Evolutionary conservation across 2,329 filamentous ascomycete genomes (phyloP).

Genomic region (Hypoxylon sp.): DNA sequence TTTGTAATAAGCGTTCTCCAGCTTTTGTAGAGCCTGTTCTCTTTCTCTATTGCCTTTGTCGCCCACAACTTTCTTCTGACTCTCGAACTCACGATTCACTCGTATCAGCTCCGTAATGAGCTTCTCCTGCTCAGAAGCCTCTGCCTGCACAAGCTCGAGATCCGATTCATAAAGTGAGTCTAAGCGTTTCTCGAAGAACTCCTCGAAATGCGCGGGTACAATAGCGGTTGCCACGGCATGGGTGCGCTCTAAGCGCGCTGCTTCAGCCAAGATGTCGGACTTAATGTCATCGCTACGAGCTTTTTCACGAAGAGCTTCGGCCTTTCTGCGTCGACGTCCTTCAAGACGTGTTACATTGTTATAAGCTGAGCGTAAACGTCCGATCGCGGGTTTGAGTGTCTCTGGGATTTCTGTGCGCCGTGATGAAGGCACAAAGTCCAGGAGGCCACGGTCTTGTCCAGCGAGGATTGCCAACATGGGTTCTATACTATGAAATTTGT

Average conservation of each 20-base stretch:
- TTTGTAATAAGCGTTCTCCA: conserved; percentile 93
- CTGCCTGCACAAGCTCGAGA: conserved; percentile 76
- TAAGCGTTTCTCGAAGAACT: conserved; percentile 86
- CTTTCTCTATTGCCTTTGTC: conserved; percentile 75
- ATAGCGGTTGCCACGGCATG: conserved; percentile 84
- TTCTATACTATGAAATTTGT: conserved; percentile 83
- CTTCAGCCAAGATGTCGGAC: conserved; percentile 83
- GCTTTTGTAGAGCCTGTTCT: conserved; percentile 85
- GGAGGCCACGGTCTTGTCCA: conserved; percentile 82
- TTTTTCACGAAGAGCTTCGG: conserved; percentile 83
- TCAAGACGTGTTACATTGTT: conserved; percentile 90
- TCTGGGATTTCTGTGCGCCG: conserved; percentile 83
- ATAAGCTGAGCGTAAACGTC: conserved; percentile 80
- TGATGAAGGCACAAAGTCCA: conserved; percentile 91
- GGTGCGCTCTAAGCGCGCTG: conserved; percentile 85
- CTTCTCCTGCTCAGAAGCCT: conserved; percentile 81
- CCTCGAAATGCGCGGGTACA: conserved; percentile 90
- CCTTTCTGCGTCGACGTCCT: conserved; percentile 81
- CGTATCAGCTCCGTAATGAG: conserved; percentile 77
- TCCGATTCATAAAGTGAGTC: conserved; percentile 83
- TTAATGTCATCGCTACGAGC: conserved; percentile 91
- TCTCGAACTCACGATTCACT: conserved; percentile 82
- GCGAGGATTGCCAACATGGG: conserved; percentile 80
- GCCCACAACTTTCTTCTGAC: conserved; percentile 76
- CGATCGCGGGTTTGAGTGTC: conserved; percentile 82